Conservation (phyloP, 2,329 filamentous ascomycete species). For the Chaetomium sp. region DNA sequence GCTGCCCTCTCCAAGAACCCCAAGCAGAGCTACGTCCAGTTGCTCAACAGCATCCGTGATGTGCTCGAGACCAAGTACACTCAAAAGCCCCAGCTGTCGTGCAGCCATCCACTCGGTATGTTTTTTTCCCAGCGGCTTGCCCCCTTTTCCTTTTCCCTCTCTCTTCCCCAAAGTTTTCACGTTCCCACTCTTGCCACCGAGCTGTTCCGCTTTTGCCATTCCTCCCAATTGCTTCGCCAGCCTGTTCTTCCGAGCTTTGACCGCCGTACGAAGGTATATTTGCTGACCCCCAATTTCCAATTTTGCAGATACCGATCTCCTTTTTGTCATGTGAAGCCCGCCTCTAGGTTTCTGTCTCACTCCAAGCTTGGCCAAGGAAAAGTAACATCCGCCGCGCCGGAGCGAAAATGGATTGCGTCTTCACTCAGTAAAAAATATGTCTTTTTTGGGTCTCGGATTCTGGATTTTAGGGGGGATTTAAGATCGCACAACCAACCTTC, state of each 20-base stretch:
- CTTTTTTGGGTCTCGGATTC: no score
- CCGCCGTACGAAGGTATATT: no score
- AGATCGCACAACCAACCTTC: no score
- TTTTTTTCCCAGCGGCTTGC: slow-evolving; percentile 14
- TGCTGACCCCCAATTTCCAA: no score
- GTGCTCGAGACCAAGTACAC: slow-evolving; percentile 79
- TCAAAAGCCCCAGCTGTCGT: slow-evolving; percentile 94
- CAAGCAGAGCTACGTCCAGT: slow-evolving; percentile 90
- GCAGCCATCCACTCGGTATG: slow-evolving; percentile 91
- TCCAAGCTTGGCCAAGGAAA: background rate
- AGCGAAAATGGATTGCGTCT: no score
- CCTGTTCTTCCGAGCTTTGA: no score
- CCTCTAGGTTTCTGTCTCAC: background rate
- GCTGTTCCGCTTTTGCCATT: no score
- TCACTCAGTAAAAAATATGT: no score
- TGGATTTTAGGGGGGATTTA: no score
- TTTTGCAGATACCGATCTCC: slow-evolving; percentile 19
- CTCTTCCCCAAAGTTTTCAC: background rate
- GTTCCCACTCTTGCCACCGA: background rate
- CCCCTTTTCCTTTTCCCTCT: background rate
- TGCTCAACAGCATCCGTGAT: slow-evolving; percentile 92
- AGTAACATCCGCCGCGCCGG: no score
- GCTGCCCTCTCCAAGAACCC: slow-evolving; percentile 84
- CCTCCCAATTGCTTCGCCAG: no score
- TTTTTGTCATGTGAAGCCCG: slow-evolving; percentile 22